Conservation (phyloP, 208 protist species). For the Leishmania major region DNA sequence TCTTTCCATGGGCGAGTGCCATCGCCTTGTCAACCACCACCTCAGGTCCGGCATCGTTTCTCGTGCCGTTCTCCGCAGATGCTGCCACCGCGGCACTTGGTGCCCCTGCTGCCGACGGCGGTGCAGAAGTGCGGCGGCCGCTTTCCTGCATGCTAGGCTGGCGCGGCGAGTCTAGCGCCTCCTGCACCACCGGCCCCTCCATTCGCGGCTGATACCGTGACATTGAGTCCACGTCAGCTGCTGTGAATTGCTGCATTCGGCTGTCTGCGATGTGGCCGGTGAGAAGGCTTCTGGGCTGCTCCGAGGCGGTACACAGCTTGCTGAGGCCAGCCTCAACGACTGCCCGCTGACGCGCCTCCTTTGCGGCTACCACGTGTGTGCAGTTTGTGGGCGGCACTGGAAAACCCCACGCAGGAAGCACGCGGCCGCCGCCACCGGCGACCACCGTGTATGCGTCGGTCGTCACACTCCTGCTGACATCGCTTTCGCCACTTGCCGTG, state of each 20-base stretch:
- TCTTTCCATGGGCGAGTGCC: background rate
- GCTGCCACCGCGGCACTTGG: background rate
- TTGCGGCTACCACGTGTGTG: constrained; percentile 15
- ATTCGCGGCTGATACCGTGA: constrained; percentile 14
- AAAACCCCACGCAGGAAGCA: constrained; percentile 7
- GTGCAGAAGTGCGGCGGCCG: background rate
- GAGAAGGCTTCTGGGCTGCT: background rate
- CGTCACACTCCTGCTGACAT: background rate
- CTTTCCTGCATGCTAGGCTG: constrained; percentile 26
- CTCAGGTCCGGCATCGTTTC: background rate
- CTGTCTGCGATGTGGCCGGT: background rate
- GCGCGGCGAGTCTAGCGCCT: constrained; percentile 9
- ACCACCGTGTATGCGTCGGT: background rate
- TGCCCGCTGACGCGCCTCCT: constrained; percentile 2
- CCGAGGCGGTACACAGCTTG: background rate
- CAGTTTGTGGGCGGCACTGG: constrained; percentile 16
- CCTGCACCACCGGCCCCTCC: constrained; percentile 19
- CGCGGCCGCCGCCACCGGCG: background rate
- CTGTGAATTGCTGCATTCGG: background rate
- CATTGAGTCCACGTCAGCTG: background rate
- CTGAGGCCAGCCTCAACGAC: background rate
- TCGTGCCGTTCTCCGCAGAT: background rate
- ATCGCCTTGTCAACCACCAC: background rate
- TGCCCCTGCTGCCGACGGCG: background rate
- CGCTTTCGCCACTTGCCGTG: background rate